Conservation (phyloP, 1,284 basidiomycete species). For the Leucoagaricus sp. region DNA sequence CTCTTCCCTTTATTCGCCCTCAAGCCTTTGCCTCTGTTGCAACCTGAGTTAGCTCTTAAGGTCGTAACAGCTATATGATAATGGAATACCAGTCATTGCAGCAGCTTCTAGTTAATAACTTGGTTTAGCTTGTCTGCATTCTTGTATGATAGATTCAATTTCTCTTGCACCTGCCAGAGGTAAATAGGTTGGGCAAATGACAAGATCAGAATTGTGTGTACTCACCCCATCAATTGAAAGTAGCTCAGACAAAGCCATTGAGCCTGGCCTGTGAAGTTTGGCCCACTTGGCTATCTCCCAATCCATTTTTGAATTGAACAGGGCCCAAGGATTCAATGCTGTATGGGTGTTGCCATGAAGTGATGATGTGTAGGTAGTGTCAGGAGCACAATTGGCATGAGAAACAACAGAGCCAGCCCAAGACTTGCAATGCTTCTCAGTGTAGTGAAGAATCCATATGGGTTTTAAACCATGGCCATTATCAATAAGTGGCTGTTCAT, state of each 20-base stretch:
- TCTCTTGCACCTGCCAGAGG: constrained; percentile 19
- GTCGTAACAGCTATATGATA: constrained; percentile 24
- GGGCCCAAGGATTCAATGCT: constrained; percentile 13
- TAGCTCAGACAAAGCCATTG: constrained; percentile 16
- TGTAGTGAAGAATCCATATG: background rate
- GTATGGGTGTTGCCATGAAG: background rate
- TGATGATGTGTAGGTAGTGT: too few relatives aligned
- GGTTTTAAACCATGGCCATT: background rate
- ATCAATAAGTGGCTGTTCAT: background rate
- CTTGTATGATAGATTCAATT: constrained; percentile 22
- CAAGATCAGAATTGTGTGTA: background rate
- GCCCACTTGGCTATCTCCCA: constrained; percentile 24
- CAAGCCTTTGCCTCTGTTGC: too few relatives aligned
- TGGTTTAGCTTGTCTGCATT: constrained; percentile 23
- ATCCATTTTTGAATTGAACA: constrained; percentile 17
- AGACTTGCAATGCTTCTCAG: background rate
- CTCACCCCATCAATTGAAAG: background rate
- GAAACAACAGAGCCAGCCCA: background rate
- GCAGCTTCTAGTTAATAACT: constrained; percentile 24
- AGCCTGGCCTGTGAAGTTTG: constrained; percentile 20
- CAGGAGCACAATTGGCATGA: background rate
- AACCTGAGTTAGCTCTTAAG: too few relatives aligned
- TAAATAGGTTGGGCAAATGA: background rate
- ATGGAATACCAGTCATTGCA: constrained; percentile 23
- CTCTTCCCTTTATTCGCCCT: too few relatives aligned